Evolutionary conservation across 2,329 filamentous ascomycete species (phyloP), one percentile per base, ranked within the genome.

Genomic region (Shiraia bambusicola): DNA sequence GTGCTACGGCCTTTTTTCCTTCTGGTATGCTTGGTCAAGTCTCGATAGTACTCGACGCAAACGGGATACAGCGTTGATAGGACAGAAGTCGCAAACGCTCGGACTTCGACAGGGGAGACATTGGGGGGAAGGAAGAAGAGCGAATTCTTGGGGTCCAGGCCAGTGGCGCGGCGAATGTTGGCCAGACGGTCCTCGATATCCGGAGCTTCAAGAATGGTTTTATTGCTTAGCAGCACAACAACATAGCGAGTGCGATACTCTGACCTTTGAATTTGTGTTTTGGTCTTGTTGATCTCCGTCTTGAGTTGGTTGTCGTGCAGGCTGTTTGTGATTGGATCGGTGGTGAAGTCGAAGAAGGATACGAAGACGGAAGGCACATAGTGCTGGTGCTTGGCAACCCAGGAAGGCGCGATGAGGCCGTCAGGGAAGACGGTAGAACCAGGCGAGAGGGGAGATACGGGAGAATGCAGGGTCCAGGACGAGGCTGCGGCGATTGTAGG

Each of bases 341-440:
- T 80, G 3, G 80, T 82, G 42, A 96, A 80, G 26, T 79, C 78
- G 63, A 94, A 95, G 70, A 94, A 93, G 52, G 85, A 86, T 24
- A 95, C 69, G 54, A 88, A 85, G 17, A 88, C 79, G 47, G 88
- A 87, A 2, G 92, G 92, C 15, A 97, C 78, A 13, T 89, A 75
- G 37, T 86, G 76, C 62, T 95, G 91, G 65, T 97, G 92, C 66
- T 97, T 98, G 45, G 81, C 80, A 40, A 95, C 76, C 92, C 92
- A 98, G 47, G 81, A 71, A 14, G 84, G 78, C 46, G 90, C 83
- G 65, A 96, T 82, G 44, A 96, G 74, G 4, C 92, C 93, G 70
- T 97, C 93, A 6, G 92, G 91, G 63, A 93, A 97, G 2, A 94
- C 78, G 2, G 82, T 76, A 6, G 92, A 95, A 6, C 79, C 79